Evolutionary conservation across 768 basidiomycete genomes (phyloP).

Genomic region (Tricholoma bakamatsutake): DNA sequence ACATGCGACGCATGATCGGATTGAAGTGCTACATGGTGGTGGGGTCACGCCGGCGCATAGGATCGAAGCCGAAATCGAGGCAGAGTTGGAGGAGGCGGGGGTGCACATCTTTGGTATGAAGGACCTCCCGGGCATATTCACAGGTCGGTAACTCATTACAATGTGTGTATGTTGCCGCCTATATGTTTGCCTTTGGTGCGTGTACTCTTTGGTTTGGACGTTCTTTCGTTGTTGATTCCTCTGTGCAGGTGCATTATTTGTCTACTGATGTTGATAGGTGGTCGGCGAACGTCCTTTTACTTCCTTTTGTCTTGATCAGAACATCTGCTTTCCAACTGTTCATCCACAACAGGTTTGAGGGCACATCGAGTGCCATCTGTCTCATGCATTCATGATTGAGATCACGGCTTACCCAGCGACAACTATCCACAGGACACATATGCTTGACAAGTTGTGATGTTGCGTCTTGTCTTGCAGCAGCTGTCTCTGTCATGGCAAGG

Average conservation of each 20-base stretch:
- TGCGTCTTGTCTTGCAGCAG: no score
- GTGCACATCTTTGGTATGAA: conserved; percentile 62
- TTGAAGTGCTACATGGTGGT: conserved; percentile 56
- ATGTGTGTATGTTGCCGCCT: no score
- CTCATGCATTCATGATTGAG: no score
- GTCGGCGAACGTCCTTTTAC: neutral
- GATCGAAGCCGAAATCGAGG: conserved; percentile 58
- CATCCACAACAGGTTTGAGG: neutral
- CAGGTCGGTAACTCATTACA: conserved; percentile 33
- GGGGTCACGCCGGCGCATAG: conserved; percentile 44
- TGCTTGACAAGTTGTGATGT: no score
- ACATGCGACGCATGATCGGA: conserved; percentile 63
- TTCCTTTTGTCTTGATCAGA: neutral
- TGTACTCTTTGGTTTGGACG: neutral
- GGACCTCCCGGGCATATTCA: conserved; percentile 54
- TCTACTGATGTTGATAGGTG: neutral
- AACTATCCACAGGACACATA: no score
- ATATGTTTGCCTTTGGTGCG: neutral
- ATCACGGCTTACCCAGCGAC: no score
- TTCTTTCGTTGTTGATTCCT: neutral
- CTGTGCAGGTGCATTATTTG: neutral
- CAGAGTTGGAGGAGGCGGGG: conserved; percentile 63
- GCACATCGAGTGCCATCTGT: no score
- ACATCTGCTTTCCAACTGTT: neutral
- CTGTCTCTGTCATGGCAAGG: no score